Evolutionary conservation across 1,139 yeast genomes (phyloP).

Genomic region (Pichia sp.): DNA sequence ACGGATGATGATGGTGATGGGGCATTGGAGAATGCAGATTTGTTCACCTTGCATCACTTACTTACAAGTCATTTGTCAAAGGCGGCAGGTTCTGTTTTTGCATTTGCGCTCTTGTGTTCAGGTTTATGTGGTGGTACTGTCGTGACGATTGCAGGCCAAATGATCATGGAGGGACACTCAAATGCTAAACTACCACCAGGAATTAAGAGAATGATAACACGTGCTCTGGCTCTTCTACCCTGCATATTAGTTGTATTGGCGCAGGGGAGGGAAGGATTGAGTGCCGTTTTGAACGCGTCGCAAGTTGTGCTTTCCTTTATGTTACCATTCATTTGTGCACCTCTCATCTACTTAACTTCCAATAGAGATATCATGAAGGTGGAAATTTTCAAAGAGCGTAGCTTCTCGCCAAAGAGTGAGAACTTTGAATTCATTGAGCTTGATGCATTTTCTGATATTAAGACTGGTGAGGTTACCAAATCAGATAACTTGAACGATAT

Average conservation of each 20-base stretch:
- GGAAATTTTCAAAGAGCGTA: slow-evolving; percentile 15
- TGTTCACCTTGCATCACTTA: slow-evolving; percentile 75
- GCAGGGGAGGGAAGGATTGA: slow-evolving; percentile 82
- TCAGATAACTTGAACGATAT: not conserved
- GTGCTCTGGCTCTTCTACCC: slow-evolving; percentile 82
- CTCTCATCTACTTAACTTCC: slow-evolving; percentile 64
- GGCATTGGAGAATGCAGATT: slow-evolving; percentile 52
- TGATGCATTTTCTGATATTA: slow-evolving; percentile 1
- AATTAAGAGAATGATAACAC: slow-evolving; percentile 72
- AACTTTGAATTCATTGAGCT: slow-evolving; percentile 3
- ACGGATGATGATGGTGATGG: slow-evolving; percentile 55
- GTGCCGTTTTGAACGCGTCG: slow-evolving; percentile 71
- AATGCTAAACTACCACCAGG: slow-evolving; percentile 85
- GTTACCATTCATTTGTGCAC: slow-evolving; percentile 79
- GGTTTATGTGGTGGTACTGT: slow-evolving; percentile 98
- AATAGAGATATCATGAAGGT: slow-evolving; percentile 68
- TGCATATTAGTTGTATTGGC: slow-evolving; percentile 72
- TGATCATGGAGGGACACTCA: slow-evolving; percentile 91
- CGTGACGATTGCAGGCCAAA: slow-evolving; percentile 96
- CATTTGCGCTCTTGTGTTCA: slow-evolving; percentile 85
- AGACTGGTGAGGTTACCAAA: not conserved
- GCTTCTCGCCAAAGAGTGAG: no score
- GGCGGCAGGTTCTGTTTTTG: slow-evolving; percentile 91
- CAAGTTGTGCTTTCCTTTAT: slow-evolving; percentile 84
- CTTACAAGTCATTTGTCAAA: slow-evolving; percentile 68